Conservation (phyloP, 2,329 filamentous ascomycete species). For the Aspergillus piperis region DNA sequence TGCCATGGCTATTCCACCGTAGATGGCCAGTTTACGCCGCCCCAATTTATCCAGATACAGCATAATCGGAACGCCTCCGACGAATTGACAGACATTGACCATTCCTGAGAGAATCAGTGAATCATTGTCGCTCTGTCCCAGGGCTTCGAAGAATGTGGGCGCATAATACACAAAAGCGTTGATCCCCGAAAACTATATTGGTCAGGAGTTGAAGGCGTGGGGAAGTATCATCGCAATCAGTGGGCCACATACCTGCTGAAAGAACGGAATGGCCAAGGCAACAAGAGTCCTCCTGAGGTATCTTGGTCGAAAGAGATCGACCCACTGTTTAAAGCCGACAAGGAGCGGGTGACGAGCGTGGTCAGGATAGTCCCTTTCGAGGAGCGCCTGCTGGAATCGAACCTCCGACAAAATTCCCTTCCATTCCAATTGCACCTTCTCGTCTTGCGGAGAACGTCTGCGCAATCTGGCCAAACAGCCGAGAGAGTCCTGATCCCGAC, state of each 20-base stretch:
- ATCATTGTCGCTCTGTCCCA: constrained; percentile 33
- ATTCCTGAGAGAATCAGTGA: constrained; percentile 37
- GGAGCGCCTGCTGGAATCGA: constrained; percentile 43
- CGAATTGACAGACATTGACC: constrained; percentile 39
- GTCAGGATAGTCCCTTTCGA: background rate
- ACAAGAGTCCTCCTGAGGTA: constrained; percentile 21
- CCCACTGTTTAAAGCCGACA: background rate
- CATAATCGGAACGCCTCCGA: constrained; percentile 31
- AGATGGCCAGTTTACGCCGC: constrained; percentile 30
- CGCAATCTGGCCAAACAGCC: constrained; percentile 48
- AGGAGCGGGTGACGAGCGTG: background rate
- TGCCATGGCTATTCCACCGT: constrained; percentile 34
- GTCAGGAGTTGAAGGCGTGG: background rate
- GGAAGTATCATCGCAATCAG: background rate
- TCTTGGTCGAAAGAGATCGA: background rate
- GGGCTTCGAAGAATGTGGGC: constrained; percentile 49
- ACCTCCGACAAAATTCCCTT: constrained; percentile 53
- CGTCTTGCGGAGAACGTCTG: constrained; percentile 48
- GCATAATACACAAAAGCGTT: constrained; percentile 55
- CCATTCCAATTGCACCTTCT: constrained; percentile 51
- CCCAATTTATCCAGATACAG: constrained; percentile 37
- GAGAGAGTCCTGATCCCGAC: constrained; percentile 49
- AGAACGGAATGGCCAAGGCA: constrained; percentile 46
- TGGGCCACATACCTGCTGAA: constrained; percentile 33
- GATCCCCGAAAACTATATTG: constrained; percentile 40